Base-by-base conservation (phyloP, 1,139 yeast genomes). In the Saccharomyces hybrid region DNA sequence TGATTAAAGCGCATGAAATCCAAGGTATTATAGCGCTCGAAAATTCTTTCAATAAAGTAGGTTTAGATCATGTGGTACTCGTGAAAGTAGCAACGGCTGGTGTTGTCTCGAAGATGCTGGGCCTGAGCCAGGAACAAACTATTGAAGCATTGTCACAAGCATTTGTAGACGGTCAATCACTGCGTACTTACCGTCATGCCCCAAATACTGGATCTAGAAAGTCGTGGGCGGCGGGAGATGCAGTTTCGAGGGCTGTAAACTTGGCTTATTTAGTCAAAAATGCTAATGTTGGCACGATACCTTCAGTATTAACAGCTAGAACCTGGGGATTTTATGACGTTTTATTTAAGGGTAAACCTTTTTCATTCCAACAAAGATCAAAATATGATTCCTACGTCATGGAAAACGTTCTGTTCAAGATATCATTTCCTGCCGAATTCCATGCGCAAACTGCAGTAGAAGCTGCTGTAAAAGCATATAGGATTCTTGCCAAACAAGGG, bases 171-270 rank as follows among this genome's bases (percentile, higher is more conserved):
- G 84, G 84, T 25, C 82, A 79, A 61, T 65, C 82, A 2, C 68
- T 81, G 56, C 74, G 85, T 67, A 81, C 84, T 27, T 81, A 81
- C 64, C 74, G 85, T 61, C 84, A 81, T 63, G 82, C 84, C 7
- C 84, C 85, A 57, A 81, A 81, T 69, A 81, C 84, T 55, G 80
- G 80, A 71, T 76, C 82, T 9, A 74, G 84, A 64, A 81, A 81
- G 70, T 80, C 83, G 0, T 81, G 85, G 85, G 85, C 85, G 41
- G 85, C 85, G 13, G 85, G 84, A 57, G 84, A 81, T 60, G 84
- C 84, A 11, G 77, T 77, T 51, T 73, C 82, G n/a, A 73, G 84
- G 57, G 85, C 84, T 16, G 84, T 81, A 28, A 78, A 80, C 65
- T 64, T 81, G 57, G 83, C 77, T 11, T 73, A 76, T 54, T 71